Conservation (phyloP, 1,284 basidiomycete species). For the Rhodotorula sp. region DNA sequence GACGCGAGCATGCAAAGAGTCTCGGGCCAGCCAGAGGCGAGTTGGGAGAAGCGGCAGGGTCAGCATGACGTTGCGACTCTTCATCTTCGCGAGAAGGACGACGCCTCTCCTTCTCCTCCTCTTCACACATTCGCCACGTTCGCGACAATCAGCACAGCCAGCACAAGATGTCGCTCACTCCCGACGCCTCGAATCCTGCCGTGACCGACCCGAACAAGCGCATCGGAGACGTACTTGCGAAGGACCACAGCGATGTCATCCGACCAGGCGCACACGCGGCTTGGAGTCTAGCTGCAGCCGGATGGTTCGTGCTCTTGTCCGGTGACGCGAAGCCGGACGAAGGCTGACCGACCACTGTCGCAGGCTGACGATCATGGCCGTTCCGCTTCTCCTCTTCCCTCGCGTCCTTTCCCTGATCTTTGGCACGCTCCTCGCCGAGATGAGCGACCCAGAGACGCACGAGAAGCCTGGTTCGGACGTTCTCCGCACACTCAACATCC, state of each 20-base stretch:
- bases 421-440: conserved; percentile 25
- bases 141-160: too few relatives aligned
- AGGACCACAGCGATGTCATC: conserved; percentile 16
- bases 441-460: conserved; percentile 20
- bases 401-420: conserved; percentile 34
- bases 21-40: too few relatives aligned
- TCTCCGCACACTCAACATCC: conserved; percentile 24
- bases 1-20: too few relatives aligned
- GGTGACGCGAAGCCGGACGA: too few relatives aligned
- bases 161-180: too few relatives aligned
- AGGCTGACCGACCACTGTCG: not conserved
- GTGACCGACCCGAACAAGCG: conserved; percentile 13
- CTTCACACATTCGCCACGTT: too few relatives aligned
- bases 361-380: conserved; percentile 25
- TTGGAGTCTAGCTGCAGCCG: conserved; percentile 17
- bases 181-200: conserved; percentile 48
- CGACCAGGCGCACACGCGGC: not conserved
- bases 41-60: too few relatives aligned
- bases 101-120: too few relatives aligned
- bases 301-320: conserved; percentile 10
- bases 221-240: conserved; percentile 15
- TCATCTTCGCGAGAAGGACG: too few relatives aligned
- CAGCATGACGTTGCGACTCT: too few relatives aligned
- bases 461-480: conserved; percentile 5
- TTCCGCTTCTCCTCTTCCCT: conserved; percentile 32